Evolutionary conservation across 345 rosid genomes (phyloP), one percentile per base, ranked within the genome.

Genomic region (Populus simonii): DNA sequence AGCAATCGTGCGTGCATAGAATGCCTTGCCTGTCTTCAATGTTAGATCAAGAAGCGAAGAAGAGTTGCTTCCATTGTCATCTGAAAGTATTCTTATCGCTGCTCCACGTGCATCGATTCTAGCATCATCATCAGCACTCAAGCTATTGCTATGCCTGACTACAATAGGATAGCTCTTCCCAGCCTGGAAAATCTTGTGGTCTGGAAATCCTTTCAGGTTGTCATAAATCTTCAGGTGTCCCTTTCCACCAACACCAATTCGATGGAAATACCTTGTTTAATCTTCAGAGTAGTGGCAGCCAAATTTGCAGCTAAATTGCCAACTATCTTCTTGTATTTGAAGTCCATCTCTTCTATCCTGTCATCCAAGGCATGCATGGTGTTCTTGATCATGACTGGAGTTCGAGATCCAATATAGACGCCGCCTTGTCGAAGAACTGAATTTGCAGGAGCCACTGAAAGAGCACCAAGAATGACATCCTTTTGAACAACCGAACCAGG

Each of bases 51-150:
- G 90, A 33, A 89, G 68, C 7, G 87, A 85, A 53, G 83, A 86
- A 35, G 83, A 68, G 18, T 55, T 75, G 5, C 39, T 20, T 22
- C 61, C 74, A 35, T 4, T 11, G 35, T 81, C 83, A 77, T 82
- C 76, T 3, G 90, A 78, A 69, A 87, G 85, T 74, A 89, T 85
- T 73, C 90, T 88, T 35, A 91, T 61, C 7, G 94, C 77, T 23
- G 90, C 92, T 3, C 94, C 91, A 5, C 94, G 89, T 1, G 90
- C 92, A 75, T 89, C 92, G n/a, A 89, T 76, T 75, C 94, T 84
- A 8, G 94, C 94, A 78, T 91, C 94, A 70, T 91, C 92, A 75
- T 91, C 91, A 35, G 92, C 85, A 74, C 92, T 89, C 84, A 91
- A 72, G 85, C 94, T 86, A 63, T 91, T 91, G 87, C 94, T 91